Evolutionary conservation across 164 flowering plant species (phyloP).

Genomic region (Malania oleifera): DNA sequence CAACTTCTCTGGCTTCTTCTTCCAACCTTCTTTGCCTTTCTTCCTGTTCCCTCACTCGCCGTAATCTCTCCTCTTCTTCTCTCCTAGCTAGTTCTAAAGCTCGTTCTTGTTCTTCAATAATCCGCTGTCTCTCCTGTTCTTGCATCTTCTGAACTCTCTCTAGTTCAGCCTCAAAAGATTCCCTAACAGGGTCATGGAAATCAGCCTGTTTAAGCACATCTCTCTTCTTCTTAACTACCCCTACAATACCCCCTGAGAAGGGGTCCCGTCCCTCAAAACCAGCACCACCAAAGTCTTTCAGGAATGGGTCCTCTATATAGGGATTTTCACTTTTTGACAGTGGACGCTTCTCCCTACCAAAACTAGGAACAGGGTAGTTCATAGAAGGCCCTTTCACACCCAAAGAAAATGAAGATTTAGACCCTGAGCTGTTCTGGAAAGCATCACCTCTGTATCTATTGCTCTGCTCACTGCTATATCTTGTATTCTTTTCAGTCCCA

Average conservation of each 20-base stretch:
- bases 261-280: constrained; percentile 67
- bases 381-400: constrained; percentile 39
- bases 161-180: constrained; percentile 98
- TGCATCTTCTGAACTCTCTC: constrained; percentile 94
- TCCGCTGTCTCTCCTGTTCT: constrained; percentile 77
- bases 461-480: constrained; percentile 35
- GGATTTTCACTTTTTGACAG: constrained; percentile 48
- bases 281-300: constrained; percentile 39
- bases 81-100: constrained; percentile 75
- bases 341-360: constrained; percentile 53
- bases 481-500: constrained; percentile 34
- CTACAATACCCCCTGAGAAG: constrained; percentile 51
- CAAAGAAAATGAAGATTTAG: constrained; percentile 42
- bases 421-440: constrained; percentile 32
- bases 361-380: constrained; percentile 49
- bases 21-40: constrained; percentile 68
- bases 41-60: constrained; percentile 70
- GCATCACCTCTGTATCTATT: constrained; percentile 38
- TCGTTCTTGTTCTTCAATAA: constrained; percentile 80
- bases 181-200: constrained; percentile 90
- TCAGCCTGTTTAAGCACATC: constrained; percentile 58
- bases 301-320: constrained; percentile 53
- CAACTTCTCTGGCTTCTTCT: constrained; percentile 88
- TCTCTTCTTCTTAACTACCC: constrained; percentile 75
- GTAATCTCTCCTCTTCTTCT: constrained; percentile 85